A percentile compares a stretch with the other conserved stretches of the same genome.
Evolutionary conservation across 2,329 filamentous ascomycete genomes (phyloP).

Genomic region (Colletotrichum cuscutae): DNA sequence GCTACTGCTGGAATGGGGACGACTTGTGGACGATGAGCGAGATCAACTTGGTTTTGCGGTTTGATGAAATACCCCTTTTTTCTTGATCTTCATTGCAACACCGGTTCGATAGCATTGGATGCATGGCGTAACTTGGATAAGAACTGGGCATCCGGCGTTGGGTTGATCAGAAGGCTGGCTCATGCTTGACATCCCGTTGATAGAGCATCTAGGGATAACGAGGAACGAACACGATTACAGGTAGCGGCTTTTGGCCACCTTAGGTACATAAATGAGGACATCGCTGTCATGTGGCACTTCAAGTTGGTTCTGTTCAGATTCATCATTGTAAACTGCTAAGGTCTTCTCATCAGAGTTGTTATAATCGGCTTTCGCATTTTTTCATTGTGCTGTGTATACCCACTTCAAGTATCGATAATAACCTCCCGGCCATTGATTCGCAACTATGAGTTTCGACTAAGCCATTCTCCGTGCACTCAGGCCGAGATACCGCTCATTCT

Average conservation of each 20-base stretch:
- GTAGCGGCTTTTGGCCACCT: not conserved
- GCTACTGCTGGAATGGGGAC: conserved; percentile 76
- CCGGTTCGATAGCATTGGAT: not conserved
- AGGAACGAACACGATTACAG: not conserved
- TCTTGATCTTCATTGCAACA: not conserved
- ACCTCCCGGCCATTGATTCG: too few relatives aligned
- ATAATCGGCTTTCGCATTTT: too few relatives aligned
- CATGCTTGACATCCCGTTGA: not conserved
- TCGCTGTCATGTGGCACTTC: not conserved
- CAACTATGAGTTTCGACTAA: too few relatives aligned
- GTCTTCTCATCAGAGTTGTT: fast-evolving
- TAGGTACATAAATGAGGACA: not conserved
- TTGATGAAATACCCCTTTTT: conserved; percentile 21
- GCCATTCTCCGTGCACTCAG: too few relatives aligned
- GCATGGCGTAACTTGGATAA: not conserved
- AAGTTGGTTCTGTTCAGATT: not conserved
- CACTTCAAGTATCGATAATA: too few relatives aligned
- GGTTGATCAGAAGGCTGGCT: not conserved
- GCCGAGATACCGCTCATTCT: too few relatives aligned
- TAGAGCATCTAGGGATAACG: not conserved
- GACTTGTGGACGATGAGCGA: conserved; percentile 67
- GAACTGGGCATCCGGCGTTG: not conserved
- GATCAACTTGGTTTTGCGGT: conserved; percentile 47
- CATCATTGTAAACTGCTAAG: not conserved
- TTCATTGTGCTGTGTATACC: too few relatives aligned